Evolutionary conservation across 2,329 filamentous ascomycete genomes (phyloP), one percentile per base, ranked within the genome.

Genomic region (Cladosporium sp.): DNA sequence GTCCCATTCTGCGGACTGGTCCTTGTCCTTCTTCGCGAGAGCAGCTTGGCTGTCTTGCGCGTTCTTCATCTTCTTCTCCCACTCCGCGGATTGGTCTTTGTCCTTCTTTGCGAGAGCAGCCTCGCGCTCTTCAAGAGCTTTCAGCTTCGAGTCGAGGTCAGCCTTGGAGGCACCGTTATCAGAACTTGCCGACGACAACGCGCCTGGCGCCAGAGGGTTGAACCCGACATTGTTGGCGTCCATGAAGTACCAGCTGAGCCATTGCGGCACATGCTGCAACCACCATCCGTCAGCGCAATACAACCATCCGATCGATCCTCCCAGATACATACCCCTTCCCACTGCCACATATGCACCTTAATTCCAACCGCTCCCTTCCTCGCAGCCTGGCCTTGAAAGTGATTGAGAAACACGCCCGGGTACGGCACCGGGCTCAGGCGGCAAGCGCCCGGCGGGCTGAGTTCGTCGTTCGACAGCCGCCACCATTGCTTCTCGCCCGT

Each of bases 401-500:
- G 43, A 14, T 52, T 52, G 8, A 52, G 43, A 16, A 28, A 52
- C n/a, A 52, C 34, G 16, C 46, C 43, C 8, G 43, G 43, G 11
- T 33, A 46, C 9, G 34, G 34, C 11, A 46, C 49, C 1, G 43
- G 49, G 19, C 32, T 18, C 11, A 52, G 19, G 16, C 43, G 43
- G 16, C 49, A 52, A 16, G 49, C 49, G 2, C 43, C 49, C 11
- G 43, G 43, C 9, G 49, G 34, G 9, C 43, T 33, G 28, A 52
- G 34, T 5, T 42, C 43, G 14, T 46, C 49, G 28, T 52, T 18
- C 9, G 49, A 52, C 28, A 52, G 34, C 34, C 22, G 46, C 49
- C 49, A 52, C 37, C 35, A 46, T 18, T 52, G 49, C 32, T 46
- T 52, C 10, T 52, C 49, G 35, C 49, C 49, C 28, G 43, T 46